Evolutionary conservation across 139 green algal species (phyloP), one percentile per base, ranked within the genome.

Genomic region (Chlamydomonas asymmetrica): DNA sequence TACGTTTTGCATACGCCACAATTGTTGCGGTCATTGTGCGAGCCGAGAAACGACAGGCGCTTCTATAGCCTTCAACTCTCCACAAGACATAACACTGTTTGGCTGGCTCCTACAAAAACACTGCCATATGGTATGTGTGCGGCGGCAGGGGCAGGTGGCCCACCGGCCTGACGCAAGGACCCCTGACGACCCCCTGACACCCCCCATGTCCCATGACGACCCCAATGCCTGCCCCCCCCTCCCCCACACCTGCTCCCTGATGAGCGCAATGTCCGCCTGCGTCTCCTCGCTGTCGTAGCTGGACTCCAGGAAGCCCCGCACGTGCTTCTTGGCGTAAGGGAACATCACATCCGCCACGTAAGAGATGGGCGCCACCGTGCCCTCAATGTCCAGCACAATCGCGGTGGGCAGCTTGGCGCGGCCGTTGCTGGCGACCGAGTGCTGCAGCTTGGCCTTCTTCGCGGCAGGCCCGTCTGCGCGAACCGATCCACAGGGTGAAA

Each of bases 341-440:
- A 97, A 98, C 69, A 98, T 92, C 2, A 73, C 74, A 25, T 98
- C 87, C 0, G 88, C 81, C 31, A 98, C 94, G 65, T 93, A 98
- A 38, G 84, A 89, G 75, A 98, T 94, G 54, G 95, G 91, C 20
- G 93, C 91, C 3, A 97, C 90, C 4, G 95, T 98, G 80, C 95
- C 95, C 78, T 98, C 95, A 59, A 98, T 98, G 86, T 98, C 95
- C 78, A 98, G 81, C 49, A 98, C 90, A 7, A 98, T 59, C 23
- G 78, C 84, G 5, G 64, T 66, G 0, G 92, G 89, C 72, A 78
- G 73, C 2, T 84, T 86, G 39, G 37, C 57, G 64, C 62, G 25
- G 31, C 48, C 9, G 23, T 9, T 29, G 23, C 18, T 2, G 54
- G 54, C 27, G 29, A 57, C 57, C 29, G 10, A 13, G 57, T 76